These are phyloP conservation scores for Leptodontidium sp. DNA, from an alignment of 2,329 filamentous ascomycete species.

Conservation along the genomic window DNA sequence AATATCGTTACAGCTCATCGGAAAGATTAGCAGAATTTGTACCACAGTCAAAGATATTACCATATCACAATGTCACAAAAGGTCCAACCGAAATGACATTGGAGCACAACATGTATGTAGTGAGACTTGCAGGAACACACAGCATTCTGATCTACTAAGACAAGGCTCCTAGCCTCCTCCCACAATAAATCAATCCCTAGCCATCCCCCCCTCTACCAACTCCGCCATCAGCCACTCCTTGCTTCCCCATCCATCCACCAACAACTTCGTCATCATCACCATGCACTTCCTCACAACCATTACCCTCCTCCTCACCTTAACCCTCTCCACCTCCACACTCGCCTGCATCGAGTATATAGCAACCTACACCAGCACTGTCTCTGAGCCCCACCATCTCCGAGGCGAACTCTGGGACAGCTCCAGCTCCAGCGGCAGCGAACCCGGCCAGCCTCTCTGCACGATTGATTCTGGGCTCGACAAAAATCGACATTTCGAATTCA, in stretches of 20 bases:
- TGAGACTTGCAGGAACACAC: not conserved
- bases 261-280: not conserved
- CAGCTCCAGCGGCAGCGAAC: not conserved
- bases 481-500: not conserved
- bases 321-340: not conserved
- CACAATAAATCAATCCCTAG: not conserved
- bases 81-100: not conserved
- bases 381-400: not conserved
- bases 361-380: not conserved
- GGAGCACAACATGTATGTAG: not conserved
- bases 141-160: no score
- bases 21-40: no score
- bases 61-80: not conserved
- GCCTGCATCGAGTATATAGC: not conserved
- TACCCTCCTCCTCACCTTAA: not conserved
- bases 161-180: no score
- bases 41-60: no score
- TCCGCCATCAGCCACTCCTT: not conserved
- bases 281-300: not conserved
- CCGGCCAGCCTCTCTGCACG: not conserved
- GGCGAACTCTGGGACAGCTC: not conserved
- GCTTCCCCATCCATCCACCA: not conserved
- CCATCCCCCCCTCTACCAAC: no score
- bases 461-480: not conserved
- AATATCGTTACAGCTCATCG: not conserved